Evolutionary conservation across 805 yeast species (phyloP), one percentile per base, ranked within the genome.

Genomic region (Candida hispaniensis): DNA sequence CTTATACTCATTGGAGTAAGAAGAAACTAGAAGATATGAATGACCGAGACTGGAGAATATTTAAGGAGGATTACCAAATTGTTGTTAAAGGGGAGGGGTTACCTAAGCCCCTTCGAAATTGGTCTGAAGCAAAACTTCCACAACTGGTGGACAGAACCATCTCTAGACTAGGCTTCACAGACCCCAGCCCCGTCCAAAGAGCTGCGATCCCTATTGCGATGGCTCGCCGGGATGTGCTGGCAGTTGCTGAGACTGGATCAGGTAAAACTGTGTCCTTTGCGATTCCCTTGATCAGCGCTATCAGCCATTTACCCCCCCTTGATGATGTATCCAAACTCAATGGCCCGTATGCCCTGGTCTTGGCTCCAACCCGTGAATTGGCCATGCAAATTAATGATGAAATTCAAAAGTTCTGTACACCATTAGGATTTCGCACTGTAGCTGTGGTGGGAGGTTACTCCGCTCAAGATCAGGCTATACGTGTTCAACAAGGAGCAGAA

Each of bases 171-270:
- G 65, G 69, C 0, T 85, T 71, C 48, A 42, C 45, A 1, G 71
- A 69, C 6, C 97, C 97, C 3, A 80, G 96, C 0, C 91, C 97
- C 0, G 79, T 91, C 40, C 98, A 88, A 53, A 60, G 95, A 43
- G 91, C 93, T 0, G 68, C 95, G 0, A 72, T 88, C 4, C 95
- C 96, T 0, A 59, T 76, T 15, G 75, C 78, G 0, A 47, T 75
- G 14, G 52, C 60, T 0, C 60, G 66, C 3, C 56, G 71, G 14
- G 95, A 88, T 52, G 62, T 81, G 2, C 64, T 86, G 13, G 97
- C 94, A 9, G 69, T 86, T n/a, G 96, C 97, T 0, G 85, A 85
- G 46, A 88, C 98, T 0, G 98, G 98, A 8, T 80, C 94, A 1
- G 98, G 98, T 47, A 88, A 91, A 52, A 88, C 98, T 0, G 61